A percentile compares a stretch with the other conserved stretches of the same genome.
Evolutionary conservation across 768 basidiomycete genomes (phyloP).

Genomic region (Pleurotus cornucopiae): DNA sequence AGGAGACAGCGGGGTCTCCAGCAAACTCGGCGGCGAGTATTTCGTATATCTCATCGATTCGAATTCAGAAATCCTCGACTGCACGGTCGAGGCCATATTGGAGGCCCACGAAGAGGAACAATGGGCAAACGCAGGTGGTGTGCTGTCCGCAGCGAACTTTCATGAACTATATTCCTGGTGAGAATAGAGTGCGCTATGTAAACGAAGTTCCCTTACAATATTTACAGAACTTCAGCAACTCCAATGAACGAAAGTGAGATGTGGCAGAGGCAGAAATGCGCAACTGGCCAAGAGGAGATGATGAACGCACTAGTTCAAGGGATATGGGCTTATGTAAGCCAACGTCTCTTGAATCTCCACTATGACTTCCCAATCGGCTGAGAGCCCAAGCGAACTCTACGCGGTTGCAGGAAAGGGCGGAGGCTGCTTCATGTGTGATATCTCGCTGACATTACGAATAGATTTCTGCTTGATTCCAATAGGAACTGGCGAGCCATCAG

Average conservation of each 20-base stretch:
- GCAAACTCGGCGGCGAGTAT: slow-evolving; percentile 22
- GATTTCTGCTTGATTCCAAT: slow-evolving; percentile 91
- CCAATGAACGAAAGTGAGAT: too few species aligned
- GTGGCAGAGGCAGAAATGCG: background rate
- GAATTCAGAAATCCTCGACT: slow-evolving; percentile 61
- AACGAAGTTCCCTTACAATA: too few species aligned
- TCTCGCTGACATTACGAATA: slow-evolving; percentile 21
- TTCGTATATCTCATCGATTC: slow-evolving; percentile 32
- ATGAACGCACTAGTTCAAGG: background rate
- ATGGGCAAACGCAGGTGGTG: too few species aligned
- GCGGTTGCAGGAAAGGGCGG: slow-evolving; percentile 62
- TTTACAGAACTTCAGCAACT: too few species aligned
- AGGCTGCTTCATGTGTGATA: background rate
- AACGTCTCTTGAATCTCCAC: slow-evolving; percentile 9
- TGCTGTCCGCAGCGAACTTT: too few species aligned
- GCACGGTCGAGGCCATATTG: slow-evolving; percentile 42
- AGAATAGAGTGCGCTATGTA: too few species aligned
- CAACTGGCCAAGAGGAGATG: background rate
- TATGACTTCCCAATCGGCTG: background rate
- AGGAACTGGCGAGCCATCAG: slow-evolving; percentile 72
- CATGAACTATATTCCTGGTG: too few species aligned
- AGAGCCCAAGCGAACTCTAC: slow-evolving; percentile 47
- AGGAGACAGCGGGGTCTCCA: slow-evolving; percentile 51
- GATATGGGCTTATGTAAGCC: background rate
- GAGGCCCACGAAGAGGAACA: background rate